Conservation (phyloP, 768 basidiomycete species). For the Epithele typhae region DNA sequence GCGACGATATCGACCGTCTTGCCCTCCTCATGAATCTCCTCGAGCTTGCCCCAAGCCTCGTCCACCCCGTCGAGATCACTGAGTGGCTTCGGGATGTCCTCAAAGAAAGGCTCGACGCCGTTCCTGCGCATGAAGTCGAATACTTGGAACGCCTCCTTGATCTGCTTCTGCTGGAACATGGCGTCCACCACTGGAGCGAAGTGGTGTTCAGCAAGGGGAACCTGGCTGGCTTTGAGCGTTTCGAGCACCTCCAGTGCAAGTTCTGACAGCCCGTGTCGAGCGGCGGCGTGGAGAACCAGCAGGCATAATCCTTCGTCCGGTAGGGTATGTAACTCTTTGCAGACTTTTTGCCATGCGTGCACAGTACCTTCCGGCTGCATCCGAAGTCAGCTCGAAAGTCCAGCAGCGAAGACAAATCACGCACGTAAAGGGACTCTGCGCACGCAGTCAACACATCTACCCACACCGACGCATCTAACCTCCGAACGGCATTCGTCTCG, state of each 20-base stretch:
- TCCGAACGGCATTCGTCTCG: slow-evolving; percentile 51
- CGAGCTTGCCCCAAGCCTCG: slow-evolving; percentile 56
- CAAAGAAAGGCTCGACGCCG: slow-evolving; percentile 43
- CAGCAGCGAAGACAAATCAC: slow-evolving; percentile 24
- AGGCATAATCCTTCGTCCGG: slow-evolving; percentile 76
- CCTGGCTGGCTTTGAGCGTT: slow-evolving; percentile 43
- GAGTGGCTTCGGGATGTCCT: slow-evolving; percentile 38
- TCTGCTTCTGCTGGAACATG: slow-evolving; percentile 49
- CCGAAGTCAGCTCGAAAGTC: not conserved
- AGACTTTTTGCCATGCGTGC: slow-evolving; percentile 56
- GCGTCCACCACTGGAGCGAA: slow-evolving; percentile 76
- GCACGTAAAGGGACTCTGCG: slow-evolving; percentile 63
- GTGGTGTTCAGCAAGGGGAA: slow-evolving; percentile 63
- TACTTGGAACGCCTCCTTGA: slow-evolving; percentile 60
- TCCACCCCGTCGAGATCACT: slow-evolving; percentile 53
- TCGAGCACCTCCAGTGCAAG: slow-evolving; percentile 65
- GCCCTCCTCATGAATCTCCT: slow-evolving; percentile 52
- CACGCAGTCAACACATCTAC: slow-evolving; percentile 60
- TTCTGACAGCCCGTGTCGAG: slow-evolving; percentile 64
- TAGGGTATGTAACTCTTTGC: slow-evolving; percentile 44
- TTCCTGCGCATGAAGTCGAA: slow-evolving; percentile 56
- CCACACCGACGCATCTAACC: slow-evolving; percentile 56
- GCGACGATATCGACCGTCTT: slow-evolving; percentile 50
- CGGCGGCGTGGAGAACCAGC: slow-evolving; percentile 68
- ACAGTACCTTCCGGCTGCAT: slow-evolving; percentile 62